Evolutionary conservation across 2,329 filamentous ascomycete species (phyloP).

Genomic region (Diaporthe citrichinensis): DNA sequence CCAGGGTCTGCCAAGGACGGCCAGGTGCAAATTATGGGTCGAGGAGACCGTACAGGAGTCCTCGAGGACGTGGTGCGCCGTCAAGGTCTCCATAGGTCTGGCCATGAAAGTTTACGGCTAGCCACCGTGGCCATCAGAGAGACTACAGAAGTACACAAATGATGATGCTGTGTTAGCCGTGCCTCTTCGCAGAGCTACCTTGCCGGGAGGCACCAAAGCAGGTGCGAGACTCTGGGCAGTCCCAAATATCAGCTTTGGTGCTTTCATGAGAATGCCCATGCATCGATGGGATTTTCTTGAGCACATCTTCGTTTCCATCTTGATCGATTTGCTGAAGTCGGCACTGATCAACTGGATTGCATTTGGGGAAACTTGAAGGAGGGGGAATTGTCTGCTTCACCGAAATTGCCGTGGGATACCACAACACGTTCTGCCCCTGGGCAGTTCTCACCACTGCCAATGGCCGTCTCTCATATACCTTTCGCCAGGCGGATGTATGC

Average conservation of each 20-base stretch:
- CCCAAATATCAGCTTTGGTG: background rate
- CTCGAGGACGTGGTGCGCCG: too few species aligned
- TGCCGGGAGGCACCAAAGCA: background rate
- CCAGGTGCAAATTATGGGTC: background rate
- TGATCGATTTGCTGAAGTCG: background rate
- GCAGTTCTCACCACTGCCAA: background rate
- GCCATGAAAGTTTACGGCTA: too few species aligned
- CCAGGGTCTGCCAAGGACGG: background rate
- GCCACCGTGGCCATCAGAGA: background rate
- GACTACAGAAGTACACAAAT: background rate
- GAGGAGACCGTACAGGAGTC: background rate
- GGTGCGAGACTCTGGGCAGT: background rate
- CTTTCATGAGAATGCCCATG: background rate
- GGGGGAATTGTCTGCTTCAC: background rate
- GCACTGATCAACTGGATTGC: background rate
- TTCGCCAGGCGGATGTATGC: background rate
- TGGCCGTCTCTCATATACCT: background rate
- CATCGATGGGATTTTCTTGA: too few species aligned
- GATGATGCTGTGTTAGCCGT: background rate
- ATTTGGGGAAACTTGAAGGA: background rate
- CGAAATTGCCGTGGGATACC: too few species aligned
- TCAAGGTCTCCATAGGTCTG: too few species aligned
- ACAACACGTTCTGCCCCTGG: too few species aligned
- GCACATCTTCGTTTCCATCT: background rate
- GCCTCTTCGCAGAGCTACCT: background rate